Evolutionary conservation across 1,139 yeast species (phyloP).

Genomic region (Pichia kudriavzevii): DNA sequence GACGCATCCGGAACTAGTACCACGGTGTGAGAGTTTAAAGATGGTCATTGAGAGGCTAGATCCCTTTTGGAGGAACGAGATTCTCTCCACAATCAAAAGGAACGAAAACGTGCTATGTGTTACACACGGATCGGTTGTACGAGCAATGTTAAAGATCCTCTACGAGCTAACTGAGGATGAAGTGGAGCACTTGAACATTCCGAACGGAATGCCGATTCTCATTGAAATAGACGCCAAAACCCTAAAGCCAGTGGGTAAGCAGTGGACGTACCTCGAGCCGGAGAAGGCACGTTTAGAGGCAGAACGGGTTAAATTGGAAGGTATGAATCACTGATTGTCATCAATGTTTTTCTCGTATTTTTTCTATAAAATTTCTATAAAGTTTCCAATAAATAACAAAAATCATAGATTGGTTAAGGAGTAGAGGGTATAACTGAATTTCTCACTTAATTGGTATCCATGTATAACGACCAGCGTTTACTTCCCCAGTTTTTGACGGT

Average conservation of each 20-base stretch:
- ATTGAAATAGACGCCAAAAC: slow-evolving; percentile 29
- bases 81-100: slow-evolving; percentile 31
- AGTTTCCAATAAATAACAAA: no score
- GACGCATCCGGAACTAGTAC: slow-evolving; percentile 31
- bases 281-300: slow-evolving; percentile 60
- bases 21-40: slow-evolving; percentile 61
- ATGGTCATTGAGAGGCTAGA: slow-evolving; percentile 57
- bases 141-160: slow-evolving; percentile 57
- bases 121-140: slow-evolving; percentile 71
- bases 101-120: slow-evolving; percentile 47
- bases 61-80: slow-evolving; percentile 43
- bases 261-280: slow-evolving; percentile 60
- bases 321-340: slow-evolving; percentile 27
- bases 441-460: background rate
- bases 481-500: slow-evolving; percentile 51
- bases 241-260: slow-evolving; percentile 34
- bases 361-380: background rate
- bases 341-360: background rate
- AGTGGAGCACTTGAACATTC: slow-evolving; percentile 60
- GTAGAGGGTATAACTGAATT: background rate
- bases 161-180: slow-evolving; percentile 53
- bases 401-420: no score
- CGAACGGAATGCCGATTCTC: slow-evolving; percentile 71
- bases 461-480: slow-evolving; percentile 33
- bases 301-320: slow-evolving; percentile 56